These are phyloP conservation scores for Rhizopus arrhizus DNA, from an alignment of 371 early-diverging fungal species.

Conservation along the genomic window DNA sequence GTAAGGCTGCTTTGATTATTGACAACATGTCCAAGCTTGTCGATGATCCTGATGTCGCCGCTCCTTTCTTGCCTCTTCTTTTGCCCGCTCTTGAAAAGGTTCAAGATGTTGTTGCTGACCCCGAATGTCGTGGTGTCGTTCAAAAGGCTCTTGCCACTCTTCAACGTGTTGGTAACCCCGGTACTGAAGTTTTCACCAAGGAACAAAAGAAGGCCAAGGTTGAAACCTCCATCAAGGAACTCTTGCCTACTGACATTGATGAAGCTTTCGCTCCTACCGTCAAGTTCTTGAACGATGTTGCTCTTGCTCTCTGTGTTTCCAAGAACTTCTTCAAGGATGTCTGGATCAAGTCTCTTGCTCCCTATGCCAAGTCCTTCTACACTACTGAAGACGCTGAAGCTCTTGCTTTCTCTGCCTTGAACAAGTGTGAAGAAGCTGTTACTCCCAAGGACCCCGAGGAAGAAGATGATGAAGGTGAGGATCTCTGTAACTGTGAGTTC, in stretches of 20 bases:
- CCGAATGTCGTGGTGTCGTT: constrained; percentile 74
- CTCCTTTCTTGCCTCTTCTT: constrained; percentile 78
- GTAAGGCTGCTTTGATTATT: constrained; percentile 83
- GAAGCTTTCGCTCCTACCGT: constrained; percentile 40
- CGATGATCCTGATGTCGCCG: constrained; percentile 75
- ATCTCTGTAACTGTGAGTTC: constrained; percentile 81
- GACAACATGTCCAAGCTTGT: constrained; percentile 88
- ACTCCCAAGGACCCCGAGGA: constrained; percentile 53
- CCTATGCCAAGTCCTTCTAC: constrained; percentile 62
- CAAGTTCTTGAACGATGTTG: constrained; percentile 38
- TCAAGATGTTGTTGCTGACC: constrained; percentile 76
- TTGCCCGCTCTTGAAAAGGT: constrained; percentile 77
- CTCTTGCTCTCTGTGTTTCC: constrained; percentile 39
- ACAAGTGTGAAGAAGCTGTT: constrained; percentile 47
- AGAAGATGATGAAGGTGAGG: constrained; percentile 72
- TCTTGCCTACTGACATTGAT: constrained; percentile 45
- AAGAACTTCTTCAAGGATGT: constrained; percentile 40
- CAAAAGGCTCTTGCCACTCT: constrained; percentile 51
- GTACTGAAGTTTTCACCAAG: constrained; percentile 33
- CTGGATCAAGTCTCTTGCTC: constrained; percentile 47
- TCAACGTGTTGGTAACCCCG: constrained; percentile 32
- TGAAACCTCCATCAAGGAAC: constrained; percentile 34
- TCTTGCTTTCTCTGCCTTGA: constrained; percentile 35
- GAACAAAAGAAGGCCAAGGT: constrained; percentile 54
- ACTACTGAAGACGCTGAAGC: constrained; percentile 38